A percentile compares a stretch with the other conserved stretches of the same genome.
These are phyloP conservation scores for Sarocladium kiliense DNA, from an alignment of 2,329 filamentous ascomycete species.

Conservation along the genomic window DNA sequence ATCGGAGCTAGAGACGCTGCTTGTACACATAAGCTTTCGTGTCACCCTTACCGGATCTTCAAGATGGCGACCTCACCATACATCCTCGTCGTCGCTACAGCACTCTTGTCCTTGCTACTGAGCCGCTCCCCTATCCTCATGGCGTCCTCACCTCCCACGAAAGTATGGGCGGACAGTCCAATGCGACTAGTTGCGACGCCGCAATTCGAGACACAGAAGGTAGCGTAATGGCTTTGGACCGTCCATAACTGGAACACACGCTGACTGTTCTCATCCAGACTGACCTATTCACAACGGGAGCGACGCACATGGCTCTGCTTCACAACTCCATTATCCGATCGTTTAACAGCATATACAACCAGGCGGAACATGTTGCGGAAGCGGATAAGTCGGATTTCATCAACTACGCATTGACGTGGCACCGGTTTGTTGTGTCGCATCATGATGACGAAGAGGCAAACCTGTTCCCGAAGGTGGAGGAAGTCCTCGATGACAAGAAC, in stretches of 20 bases:
- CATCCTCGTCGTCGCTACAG: constrained; percentile 18
- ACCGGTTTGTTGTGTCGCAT: constrained; percentile 54
- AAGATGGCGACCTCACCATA: constrained; percentile 11
- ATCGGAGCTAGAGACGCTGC: not conserved
- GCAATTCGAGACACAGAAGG: constrained; percentile 46
- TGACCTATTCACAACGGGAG: constrained; percentile 53
- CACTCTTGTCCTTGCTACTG: constrained; percentile 26
- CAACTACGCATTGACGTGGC: constrained; percentile 52
- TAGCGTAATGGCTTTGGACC: constrained; percentile 16
- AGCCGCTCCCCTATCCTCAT: constrained; percentile 31
- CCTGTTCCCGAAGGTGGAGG: constrained; percentile 51
- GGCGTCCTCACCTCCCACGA: constrained; percentile 20
- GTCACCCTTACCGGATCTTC: not conserved
- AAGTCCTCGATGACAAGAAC: constrained; percentile 42
- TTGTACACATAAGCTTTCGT: not conserved
- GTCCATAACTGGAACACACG: not conserved
- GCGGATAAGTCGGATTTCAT: constrained; percentile 53
- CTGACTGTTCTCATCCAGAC: constrained; percentile 28
- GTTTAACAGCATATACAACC: constrained; percentile 59
- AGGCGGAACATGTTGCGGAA: constrained; percentile 46
- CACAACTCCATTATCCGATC: constrained; percentile 60
- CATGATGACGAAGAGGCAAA: constrained; percentile 55
- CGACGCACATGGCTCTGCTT: constrained; percentile 56
- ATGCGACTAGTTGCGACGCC: constrained; percentile 50
- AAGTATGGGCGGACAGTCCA: constrained; percentile 48